These are phyloP conservation scores for Baeospora myosura DNA, from an alignment of 1,284 basidiomycete species.

Conservation along the genomic window DNA sequence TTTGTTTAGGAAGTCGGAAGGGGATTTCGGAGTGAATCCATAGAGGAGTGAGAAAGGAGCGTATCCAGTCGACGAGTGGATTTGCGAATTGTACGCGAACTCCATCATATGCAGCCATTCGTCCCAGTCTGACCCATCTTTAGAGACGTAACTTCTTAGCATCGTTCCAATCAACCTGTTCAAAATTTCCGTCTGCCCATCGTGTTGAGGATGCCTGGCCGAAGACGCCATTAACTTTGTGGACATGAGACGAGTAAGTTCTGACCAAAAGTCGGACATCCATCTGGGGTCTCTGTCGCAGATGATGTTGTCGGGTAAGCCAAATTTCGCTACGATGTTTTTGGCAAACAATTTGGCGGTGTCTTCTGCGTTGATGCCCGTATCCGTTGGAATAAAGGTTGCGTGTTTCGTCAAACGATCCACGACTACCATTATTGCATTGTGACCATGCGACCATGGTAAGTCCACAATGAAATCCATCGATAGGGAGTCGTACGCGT, in stretches of 20 bases:
- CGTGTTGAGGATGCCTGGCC: neutral
- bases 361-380: slow-evolving; percentile 6
- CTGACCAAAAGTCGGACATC: slow-evolving; percentile 17
- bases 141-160: slow-evolving; percentile 10
- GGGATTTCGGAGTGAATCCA: slow-evolving; percentile 16
- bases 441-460: slow-evolving; percentile 29
- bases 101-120: slow-evolving; percentile 13
- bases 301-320: slow-evolving; percentile 16
- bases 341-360: slow-evolving; percentile 16
- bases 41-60: slow-evolving; percentile 17
- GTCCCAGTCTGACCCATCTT: slow-evolving; percentile 1
- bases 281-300: slow-evolving; percentile 19
- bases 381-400: slow-evolving; percentile 27
- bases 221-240: neutral
- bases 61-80: slow-evolving; percentile 16
- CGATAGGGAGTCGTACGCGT: slow-evolving; percentile 32
- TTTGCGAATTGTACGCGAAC: slow-evolving; percentile 15
- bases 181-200: neutral
- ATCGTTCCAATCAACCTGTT: slow-evolving; percentile 17
- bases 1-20: no score
- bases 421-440: slow-evolving; percentile 22
- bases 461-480: slow-evolving; percentile 40
- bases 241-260: neutral
- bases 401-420: slow-evolving; percentile 33
- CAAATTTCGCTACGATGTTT: slow-evolving; percentile 14